phyloP scores from a whole-genome alignment of 179 eudicot genomes.

The Silene coronaria region DNA sequence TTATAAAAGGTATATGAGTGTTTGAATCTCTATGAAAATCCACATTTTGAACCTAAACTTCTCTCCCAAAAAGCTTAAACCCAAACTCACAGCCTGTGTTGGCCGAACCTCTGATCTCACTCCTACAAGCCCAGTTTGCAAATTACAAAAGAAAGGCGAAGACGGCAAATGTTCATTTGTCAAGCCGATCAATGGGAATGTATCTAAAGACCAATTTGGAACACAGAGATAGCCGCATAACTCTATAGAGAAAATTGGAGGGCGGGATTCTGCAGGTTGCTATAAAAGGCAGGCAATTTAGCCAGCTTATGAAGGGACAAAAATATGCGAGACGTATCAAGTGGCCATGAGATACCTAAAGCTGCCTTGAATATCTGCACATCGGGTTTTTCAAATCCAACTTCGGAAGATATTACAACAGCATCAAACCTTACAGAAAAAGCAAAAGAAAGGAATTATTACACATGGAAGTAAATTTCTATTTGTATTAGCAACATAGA shows the following conservation, averaged over 20 bases:
- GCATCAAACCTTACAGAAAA: constrained; percentile 71
- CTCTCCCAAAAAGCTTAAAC: neutral
- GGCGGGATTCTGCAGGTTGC: neutral
- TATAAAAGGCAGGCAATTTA: neutral
- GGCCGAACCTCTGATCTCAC: neutral
- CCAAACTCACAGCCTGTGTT: neutral
- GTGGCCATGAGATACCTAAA: constrained; percentile 45
- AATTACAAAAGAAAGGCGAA: neutral
- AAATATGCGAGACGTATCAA: neutral
- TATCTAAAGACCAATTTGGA: neutral
- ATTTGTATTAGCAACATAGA: constrained; percentile 6
- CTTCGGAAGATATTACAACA: constrained; percentile 81
- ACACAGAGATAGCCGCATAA: neutral
- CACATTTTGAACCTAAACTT: neutral
- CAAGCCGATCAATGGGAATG: neutral
- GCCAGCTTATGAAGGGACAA: neutral
- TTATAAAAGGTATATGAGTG: neutral
- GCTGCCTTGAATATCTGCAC: constrained; percentile 68
- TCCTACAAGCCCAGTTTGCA: neutral
- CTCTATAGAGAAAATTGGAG: neutral
- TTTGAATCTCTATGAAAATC: neutral
- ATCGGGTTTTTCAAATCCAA: constrained; percentile 91
- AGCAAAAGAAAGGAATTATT: neutral
- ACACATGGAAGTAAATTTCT: neutral
- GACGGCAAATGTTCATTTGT: neutral